Conservation (phyloP, 306 rosid genomes). For the Sesbania bispinosa region DNA sequence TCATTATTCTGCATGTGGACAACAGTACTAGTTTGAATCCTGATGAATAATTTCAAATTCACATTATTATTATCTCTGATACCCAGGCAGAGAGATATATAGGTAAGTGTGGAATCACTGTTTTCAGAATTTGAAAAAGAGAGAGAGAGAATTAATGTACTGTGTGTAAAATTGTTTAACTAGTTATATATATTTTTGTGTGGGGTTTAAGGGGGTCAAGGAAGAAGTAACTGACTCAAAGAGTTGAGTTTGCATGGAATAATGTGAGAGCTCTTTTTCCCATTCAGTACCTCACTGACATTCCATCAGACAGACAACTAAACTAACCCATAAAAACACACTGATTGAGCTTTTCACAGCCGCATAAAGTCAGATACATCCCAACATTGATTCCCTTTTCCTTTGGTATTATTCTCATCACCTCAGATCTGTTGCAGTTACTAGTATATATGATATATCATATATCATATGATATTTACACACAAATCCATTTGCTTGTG, state of each 20-base stretch:
- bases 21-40: slow-evolving; percentile 24
- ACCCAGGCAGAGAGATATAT: neutral
- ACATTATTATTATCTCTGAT: slow-evolving; percentile 24
- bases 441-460: neutral
- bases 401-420: slow-evolving; percentile 63
- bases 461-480: no score
- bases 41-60: slow-evolving; percentile 9
- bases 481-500: slow-evolving; percentile 51
- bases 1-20: slow-evolving; percentile 38
- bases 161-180: slow-evolving; percentile 22
- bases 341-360: slow-evolving; percentile 54
- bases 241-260: slow-evolving; percentile 63
- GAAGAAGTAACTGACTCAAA: neutral
- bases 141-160: slow-evolving; percentile 27
- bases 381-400: slow-evolving; percentile 96
- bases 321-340: slow-evolving; percentile 40
- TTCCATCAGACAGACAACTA: slow-evolving; percentile 54
- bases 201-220: slow-evolving; percentile 37
- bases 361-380: slow-evolving; percentile 78
- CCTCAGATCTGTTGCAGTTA: slow-evolving; percentile 44
- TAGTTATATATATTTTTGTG: slow-evolving; percentile 29
- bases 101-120: slow-evolving; percentile 12
- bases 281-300: slow-evolving; percentile 67
- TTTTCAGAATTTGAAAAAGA: neutral
- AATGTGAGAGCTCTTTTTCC: slow-evolving; percentile 57